These are phyloP conservation scores for Hyparrhenia diplandra DNA, from an alignment of 176 grass and related monocot genomes.

Conservation along the genomic window DNA sequence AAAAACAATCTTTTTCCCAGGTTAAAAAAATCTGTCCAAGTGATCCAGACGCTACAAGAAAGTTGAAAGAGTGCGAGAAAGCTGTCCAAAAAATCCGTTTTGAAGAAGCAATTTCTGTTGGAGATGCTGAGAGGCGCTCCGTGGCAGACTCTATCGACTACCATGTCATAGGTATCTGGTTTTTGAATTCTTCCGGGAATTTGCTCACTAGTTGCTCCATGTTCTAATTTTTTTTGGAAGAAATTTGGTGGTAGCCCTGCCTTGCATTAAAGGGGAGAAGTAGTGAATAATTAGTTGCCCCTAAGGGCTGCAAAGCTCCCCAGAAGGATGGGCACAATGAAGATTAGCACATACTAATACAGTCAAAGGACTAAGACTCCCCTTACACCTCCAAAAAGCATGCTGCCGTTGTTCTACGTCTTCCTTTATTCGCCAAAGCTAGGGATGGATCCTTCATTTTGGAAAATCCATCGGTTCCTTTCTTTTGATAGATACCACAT, in stretches of 20 bases:
- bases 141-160: conserved; percentile 77
- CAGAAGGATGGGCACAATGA: not conserved
- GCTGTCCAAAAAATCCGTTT: conserved; percentile 89
- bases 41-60: conserved; percentile 84
- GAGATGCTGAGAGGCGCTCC: conserved; percentile 36
- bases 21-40: conserved; percentile 83
- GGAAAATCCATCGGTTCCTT: not conserved
- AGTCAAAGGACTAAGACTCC: not conserved
- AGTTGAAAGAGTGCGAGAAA: conserved; percentile 94
- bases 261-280: not conserved
- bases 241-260: not conserved
- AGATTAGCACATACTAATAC: not conserved
- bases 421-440: not conserved
- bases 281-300: not conserved
- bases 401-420: not conserved
- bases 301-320: not conserved
- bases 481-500: not conserved
- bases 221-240: not conserved
- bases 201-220: not conserved
- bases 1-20: conserved; percentile 32
- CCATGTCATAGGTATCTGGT: conserved; percentile 50
- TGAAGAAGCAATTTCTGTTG: conserved; percentile 80
- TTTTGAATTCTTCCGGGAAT: not conserved
- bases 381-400: not conserved
- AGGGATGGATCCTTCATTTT: not conserved